phyloP scores from a whole-genome alignment of 2,329 filamentous ascomycete species.

The Cryphonectria naterciae region DNA sequence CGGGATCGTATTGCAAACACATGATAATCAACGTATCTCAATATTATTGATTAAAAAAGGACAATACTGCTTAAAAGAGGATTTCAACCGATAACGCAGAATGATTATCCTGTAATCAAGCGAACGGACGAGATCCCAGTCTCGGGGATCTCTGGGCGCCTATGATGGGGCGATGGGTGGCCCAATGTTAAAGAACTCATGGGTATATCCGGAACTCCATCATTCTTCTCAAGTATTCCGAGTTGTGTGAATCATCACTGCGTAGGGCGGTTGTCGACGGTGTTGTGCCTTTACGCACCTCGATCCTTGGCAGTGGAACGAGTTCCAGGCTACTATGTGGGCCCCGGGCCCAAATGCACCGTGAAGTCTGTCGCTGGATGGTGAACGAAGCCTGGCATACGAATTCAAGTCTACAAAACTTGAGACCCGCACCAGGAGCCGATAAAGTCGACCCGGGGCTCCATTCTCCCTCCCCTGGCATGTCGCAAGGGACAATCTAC shows the following conservation, averaged over 20 bases:
- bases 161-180: neutral
- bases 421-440: neutral
- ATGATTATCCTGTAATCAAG: slow-evolving; percentile 7
- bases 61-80: neutral
- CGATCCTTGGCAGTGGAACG: neutral
- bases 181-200: neutral
- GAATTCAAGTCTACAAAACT: neutral
- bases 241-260: neutral
- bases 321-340: neutral
- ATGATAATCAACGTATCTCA: neutral
- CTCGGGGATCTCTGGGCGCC: neutral
- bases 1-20: neutral
- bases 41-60: slow-evolving; percentile 19
- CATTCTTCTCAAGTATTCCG: neutral
- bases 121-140: slow-evolving; percentile 12
- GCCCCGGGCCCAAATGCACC: too few relatives aligned
- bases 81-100: neutral
- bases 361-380: neutral
- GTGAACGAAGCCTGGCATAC: neutral
- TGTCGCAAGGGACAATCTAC: neutral
- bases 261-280: neutral
- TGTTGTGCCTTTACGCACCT: neutral
- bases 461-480: neutral
- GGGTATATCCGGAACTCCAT: slow-evolving; percentile 27
- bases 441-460: neutral